phyloP scores from a whole-genome alignment of 2,329 filamentous ascomycete genomes.

The Aspergillus tamarii region DNA sequence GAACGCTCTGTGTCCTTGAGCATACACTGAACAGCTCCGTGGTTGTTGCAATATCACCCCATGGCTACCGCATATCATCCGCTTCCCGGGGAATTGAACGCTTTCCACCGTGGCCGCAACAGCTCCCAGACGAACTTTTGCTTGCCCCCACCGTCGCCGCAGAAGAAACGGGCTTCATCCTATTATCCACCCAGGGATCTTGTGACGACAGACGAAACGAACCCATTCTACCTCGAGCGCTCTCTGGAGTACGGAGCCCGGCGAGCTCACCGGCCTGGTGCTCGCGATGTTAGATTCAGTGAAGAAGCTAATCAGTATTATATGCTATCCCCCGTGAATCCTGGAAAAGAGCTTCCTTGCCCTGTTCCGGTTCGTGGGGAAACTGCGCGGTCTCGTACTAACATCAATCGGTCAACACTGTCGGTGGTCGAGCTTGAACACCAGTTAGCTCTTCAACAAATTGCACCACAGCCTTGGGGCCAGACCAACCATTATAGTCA shows the following conservation, averaged over 20 bases:
- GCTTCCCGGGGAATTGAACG: conserved; percentile 38
- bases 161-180: conserved; percentile 35
- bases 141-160: conserved; percentile 30
- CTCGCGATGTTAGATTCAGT: conserved; percentile 37
- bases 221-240: conserved; percentile 45
- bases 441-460: conserved; percentile 32
- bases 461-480: conserved; percentile 22
- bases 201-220: conserved; percentile 37
- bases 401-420: conserved; percentile 33
- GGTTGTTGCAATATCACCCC: conserved; percentile 33
- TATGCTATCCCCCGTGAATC: conserved; percentile 31
- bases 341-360: conserved; percentile 20
- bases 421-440: conserved; percentile 37
- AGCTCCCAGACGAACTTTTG: conserved; percentile 36
- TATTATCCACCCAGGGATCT: conserved; percentile 33
- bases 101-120: conserved; percentile 34
- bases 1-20: conserved; percentile 11
- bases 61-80: conserved; percentile 42
- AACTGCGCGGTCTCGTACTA: conserved; percentile 17
- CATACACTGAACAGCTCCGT: conserved; percentile 10
- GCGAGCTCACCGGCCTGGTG: conserved; percentile 28
- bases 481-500: conserved; percentile 33
- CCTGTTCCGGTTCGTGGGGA: conserved; percentile 16
- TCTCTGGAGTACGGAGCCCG: conserved; percentile 34
- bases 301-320: conserved; percentile 37